Evolutionary conservation across 345 rosid species (phyloP).

Genomic region (Citrus unshiu): DNA sequence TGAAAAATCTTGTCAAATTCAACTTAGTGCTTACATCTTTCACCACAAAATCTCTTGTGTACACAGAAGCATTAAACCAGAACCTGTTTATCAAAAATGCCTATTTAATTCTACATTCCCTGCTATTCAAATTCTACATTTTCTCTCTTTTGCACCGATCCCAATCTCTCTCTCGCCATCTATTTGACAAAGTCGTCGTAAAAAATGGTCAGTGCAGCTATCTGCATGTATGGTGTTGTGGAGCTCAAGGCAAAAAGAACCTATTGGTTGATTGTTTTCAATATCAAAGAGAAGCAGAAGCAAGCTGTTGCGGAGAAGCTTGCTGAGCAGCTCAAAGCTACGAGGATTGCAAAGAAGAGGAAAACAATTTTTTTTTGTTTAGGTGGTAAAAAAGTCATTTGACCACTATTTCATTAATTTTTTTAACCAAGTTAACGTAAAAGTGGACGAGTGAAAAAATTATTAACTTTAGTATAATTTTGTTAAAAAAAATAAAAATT

Average conservation of each 20-base stretch:
- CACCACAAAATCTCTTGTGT: background rate
- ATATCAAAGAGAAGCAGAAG: background rate
- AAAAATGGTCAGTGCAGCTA: background rate
- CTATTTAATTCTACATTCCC: background rate
- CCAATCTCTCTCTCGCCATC: too few relatives aligned
- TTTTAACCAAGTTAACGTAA: too few relatives aligned
- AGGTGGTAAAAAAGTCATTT: too few relatives aligned
- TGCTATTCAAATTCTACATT: slow-evolving; percentile 1
- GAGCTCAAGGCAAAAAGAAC: background rate
- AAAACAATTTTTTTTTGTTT: too few relatives aligned
- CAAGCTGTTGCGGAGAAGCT: background rate
- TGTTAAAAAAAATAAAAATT: accelerated
- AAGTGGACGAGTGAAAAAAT: too few relatives aligned
- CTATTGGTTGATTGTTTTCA: background rate
- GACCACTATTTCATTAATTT: too few relatives aligned
- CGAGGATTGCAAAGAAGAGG: too few relatives aligned
- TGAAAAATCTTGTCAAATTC: too few relatives aligned
- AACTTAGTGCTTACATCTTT: too few relatives aligned
- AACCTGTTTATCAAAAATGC: background rate
- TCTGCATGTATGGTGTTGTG: background rate
- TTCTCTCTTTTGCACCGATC: too few relatives aligned
- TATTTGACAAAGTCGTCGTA: too few relatives aligned
- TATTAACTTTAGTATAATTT: accelerated
- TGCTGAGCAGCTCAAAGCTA: background rate
- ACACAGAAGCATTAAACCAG: background rate